Evolutionary conservation across 495 filamentous ascomycete genomes (phyloP).

Genomic region (Hypoxylon lienhwacheense): DNA sequence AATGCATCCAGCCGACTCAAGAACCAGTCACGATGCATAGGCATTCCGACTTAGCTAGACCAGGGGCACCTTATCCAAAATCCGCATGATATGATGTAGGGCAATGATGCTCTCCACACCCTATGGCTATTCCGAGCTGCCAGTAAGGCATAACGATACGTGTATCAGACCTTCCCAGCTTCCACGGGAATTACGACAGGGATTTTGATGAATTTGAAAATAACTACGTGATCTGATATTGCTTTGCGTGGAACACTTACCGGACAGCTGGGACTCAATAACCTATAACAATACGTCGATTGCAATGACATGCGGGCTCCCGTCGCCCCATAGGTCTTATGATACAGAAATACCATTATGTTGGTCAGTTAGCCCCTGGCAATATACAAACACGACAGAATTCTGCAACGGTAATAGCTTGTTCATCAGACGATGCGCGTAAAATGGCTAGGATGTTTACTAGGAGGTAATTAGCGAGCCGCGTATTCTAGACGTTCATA

Average conservation of each 20-base stretch:
- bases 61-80: constrained; percentile 5
- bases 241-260: constrained; percentile 38
- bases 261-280: constrained; percentile 36
- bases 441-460: not conserved
- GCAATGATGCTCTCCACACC: constrained; percentile 2
- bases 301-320: constrained; percentile 23
- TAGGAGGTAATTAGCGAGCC: not conserved
- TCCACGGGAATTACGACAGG: constrained; percentile 10
- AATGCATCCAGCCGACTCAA: constrained; percentile 24
- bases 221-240: constrained; percentile 30
- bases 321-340: constrained; percentile 27
- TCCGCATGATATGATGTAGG: constrained; percentile 9
- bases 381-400: constrained; percentile 27
- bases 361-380: constrained; percentile 21
- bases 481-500: constrained; percentile 6
- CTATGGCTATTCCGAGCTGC: constrained; percentile 5
- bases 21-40: constrained; percentile 16
- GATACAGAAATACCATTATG: constrained; percentile 20
- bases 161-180: constrained; percentile 7
- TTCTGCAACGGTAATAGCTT: constrained; percentile 25
- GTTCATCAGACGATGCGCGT: constrained; percentile 5
- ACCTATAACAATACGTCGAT: constrained; percentile 28
- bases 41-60: constrained; percentile 14
- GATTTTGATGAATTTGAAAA: constrained; percentile 13
- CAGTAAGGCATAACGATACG: constrained; percentile 5